Evolutionary conservation across 2,329 filamentous ascomycete species (phyloP).

Genomic region (Botrytis elliptica): DNA sequence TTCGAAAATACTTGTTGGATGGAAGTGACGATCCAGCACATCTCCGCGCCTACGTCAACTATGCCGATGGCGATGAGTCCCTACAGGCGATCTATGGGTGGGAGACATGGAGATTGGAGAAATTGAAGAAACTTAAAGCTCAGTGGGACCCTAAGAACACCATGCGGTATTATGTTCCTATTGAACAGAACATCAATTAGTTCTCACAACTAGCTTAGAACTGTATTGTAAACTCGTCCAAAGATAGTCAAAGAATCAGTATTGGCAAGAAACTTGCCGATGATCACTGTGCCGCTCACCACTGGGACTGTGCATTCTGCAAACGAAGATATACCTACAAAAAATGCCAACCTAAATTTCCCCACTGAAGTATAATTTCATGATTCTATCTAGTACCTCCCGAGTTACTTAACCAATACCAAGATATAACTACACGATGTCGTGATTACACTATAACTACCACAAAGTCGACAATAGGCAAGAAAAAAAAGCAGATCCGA

Average conservation of each 20-base stretch:
- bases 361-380: neutral
- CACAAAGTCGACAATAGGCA: neutral
- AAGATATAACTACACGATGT: neutral
- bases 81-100: slow-evolving; percentile 47
- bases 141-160: slow-evolving; percentile 48
- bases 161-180: slow-evolving; percentile 45
- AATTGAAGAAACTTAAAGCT: slow-evolving; percentile 46
- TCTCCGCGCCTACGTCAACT: slow-evolving; percentile 47
- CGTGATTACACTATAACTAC: slow-evolving; percentile 1
- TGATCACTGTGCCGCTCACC: neutral
- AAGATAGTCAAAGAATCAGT: neutral
- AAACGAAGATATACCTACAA: neutral
- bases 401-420: neutral
- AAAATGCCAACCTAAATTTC: neutral
- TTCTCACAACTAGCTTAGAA: neutral
- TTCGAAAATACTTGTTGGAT: slow-evolving; percentile 4
- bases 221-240: neutral
- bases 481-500: neutral
- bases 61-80: slow-evolving; percentile 49
- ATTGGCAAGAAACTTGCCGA: neutral
- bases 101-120: slow-evolving; percentile 49
- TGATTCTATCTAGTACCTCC: neutral
- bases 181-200: neutral
- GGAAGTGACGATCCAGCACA: slow-evolving; percentile 7
- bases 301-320: neutral